These are phyloP conservation scores for Ensete glaucum DNA, from an alignment of 176 grass and related monocot species.

Conservation along the genomic window DNA sequence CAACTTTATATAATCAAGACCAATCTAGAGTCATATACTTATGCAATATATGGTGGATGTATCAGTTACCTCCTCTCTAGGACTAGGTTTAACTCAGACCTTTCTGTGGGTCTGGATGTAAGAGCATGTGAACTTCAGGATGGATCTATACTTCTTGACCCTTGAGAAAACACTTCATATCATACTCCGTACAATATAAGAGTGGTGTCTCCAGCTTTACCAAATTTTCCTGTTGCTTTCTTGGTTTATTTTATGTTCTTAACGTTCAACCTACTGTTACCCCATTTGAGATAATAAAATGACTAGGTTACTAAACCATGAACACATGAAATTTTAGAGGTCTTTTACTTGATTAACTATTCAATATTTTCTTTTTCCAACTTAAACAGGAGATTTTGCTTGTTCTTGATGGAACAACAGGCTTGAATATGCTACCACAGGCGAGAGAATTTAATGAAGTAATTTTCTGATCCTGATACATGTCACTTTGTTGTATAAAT, in stretches of 20 bases:
- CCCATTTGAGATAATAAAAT: not conserved
- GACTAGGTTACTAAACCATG: not conserved
- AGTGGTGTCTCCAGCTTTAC: not conserved
- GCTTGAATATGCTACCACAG: conserved; percentile 92
- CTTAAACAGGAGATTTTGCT: conserved; percentile 61
- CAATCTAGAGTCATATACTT: not conserved
- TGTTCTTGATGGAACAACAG: conserved; percentile 94
- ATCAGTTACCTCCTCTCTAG: not conserved
- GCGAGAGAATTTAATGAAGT: conserved; percentile 97
- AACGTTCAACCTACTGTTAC: not conserved
- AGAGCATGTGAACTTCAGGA: not conserved
- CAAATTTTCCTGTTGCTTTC: not conserved
- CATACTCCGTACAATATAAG: not conserved
- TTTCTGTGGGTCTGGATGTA: not conserved
- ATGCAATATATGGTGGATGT: not conserved
- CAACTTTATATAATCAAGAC: not conserved
- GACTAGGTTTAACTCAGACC: not conserved
- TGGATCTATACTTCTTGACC: not conserved
- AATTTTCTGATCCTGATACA: conserved; percentile 7
- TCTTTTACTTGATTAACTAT: not conserved
- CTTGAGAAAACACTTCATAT: not conserved
- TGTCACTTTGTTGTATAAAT: not conserved
- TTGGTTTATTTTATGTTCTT: not conserved
- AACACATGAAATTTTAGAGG: not conserved
- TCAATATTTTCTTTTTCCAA: not conserved